Conservation (phyloP, 2,329 filamentous ascomycete species). For the Pseudogymnoascus sp. region DNA sequence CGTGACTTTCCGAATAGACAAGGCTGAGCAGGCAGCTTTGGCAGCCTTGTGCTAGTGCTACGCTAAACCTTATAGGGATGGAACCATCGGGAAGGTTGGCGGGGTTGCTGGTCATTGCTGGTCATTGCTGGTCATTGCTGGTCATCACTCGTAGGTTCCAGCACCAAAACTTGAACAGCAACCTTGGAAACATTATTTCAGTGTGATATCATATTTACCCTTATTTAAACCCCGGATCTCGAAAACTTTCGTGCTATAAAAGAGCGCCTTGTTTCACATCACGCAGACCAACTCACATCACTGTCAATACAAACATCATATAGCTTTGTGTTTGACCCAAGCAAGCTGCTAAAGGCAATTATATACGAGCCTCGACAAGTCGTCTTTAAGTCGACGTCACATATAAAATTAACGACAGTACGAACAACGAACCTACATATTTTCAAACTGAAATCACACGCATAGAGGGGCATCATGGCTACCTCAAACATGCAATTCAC, state of each 20-base stretch:
- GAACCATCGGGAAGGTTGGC: conserved; percentile 5
- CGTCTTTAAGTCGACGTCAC: not conserved
- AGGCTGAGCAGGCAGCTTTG: not conserved
- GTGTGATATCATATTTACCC: not conserved
- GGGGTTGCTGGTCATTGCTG: conserved; percentile 4
- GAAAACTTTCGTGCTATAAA: not conserved
- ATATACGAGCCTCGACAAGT: not conserved
- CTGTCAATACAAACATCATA: not conserved
- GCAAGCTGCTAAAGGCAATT: not conserved
- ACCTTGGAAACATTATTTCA: not conserved
- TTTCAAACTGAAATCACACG: not conserved
- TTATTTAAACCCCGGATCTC: not conserved
- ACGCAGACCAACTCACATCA: not conserved
- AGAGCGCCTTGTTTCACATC: not conserved
- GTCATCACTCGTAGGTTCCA: not conserved
- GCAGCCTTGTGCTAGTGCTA: not conserved
- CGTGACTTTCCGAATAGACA: not conserved
- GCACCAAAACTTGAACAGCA: not conserved
- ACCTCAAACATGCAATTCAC: conserved; percentile 78
- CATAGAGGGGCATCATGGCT: conserved; percentile 46
- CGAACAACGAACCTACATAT: not conserved
- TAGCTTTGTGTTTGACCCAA: not conserved
- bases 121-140: conserved; percentile 5
- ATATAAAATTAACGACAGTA: not conserved
- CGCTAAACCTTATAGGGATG: not conserved